Evolutionary conservation across 176 grass and related monocot species (phyloP).

Genomic region (Carex kokanica): DNA sequence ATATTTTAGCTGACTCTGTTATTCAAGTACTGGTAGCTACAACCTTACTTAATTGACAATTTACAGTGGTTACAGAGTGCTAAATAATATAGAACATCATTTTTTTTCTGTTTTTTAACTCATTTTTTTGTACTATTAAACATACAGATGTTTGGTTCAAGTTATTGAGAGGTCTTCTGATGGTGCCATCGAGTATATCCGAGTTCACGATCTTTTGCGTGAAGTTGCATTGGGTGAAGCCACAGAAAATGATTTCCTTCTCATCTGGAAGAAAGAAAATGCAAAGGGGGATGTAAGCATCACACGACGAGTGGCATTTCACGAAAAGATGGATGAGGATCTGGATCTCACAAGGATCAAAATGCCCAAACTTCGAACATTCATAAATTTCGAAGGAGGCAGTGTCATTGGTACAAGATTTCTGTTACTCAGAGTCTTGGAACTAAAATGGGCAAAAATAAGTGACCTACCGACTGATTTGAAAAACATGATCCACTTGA

Average conservation of each 20-base stretch:
- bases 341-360: not conserved
- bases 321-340: not conserved
- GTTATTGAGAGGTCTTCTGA: not conserved
- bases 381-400: not conserved
- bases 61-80: not conserved
- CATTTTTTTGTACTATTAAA: too few relatives aligned
- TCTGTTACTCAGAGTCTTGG: not conserved
- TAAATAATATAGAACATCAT: not conserved
- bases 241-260: not conserved
- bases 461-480: not conserved
- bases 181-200: not conserved
- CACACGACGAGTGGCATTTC: not conserved
- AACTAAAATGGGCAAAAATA: not conserved
- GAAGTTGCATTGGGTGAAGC: not conserved
- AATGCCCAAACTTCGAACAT: not conserved
- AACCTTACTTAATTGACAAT: not conserved
- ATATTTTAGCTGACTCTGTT: too few relatives aligned
- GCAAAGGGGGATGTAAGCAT: not conserved
- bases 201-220: not conserved
- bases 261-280: not conserved
- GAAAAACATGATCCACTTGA: not conserved
- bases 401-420: not conserved
- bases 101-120: too few relatives aligned
- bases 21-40: too few relatives aligned
- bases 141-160: not conserved